These are phyloP conservation scores for Trametes cingulata DNA, from an alignment of 768 basidiomycete species.

Conservation along the genomic window DNA sequence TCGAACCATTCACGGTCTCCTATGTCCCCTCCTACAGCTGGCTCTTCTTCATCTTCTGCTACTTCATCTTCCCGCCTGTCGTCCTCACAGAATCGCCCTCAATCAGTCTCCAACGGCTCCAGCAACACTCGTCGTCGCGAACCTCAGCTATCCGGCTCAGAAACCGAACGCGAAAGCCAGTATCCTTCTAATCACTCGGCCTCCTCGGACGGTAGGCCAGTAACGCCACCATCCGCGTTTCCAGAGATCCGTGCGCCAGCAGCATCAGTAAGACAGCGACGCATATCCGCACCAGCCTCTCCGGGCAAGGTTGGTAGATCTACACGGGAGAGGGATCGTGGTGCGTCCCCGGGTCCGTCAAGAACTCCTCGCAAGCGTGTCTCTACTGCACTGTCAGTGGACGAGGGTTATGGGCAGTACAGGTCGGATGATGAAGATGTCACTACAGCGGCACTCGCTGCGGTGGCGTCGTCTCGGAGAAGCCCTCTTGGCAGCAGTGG, in stretches of 20 bases:
- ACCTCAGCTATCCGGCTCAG: constrained; percentile 63
- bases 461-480: constrained; percentile 56
- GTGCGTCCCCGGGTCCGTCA: constrained; percentile 42
- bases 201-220: constrained; percentile 42
- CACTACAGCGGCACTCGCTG: constrained; percentile 58
- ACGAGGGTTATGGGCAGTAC: constrained; percentile 21
- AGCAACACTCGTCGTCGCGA: constrained; percentile 25
- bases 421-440: constrained; percentile 41
- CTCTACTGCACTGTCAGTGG: constrained; percentile 37
- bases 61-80: constrained; percentile 33
- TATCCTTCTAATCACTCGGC: constrained; percentile 28
- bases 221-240: constrained; percentile 35
- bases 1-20: constrained; percentile 39
- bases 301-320: constrained; percentile 35
- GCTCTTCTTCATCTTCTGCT: constrained; percentile 36
- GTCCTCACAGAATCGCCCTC: constrained; percentile 25
- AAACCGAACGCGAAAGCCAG: constrained; percentile 73
- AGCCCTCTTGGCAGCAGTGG: constrained; percentile 44
- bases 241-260: constrained; percentile 24
- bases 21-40: constrained; percentile 33
- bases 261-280: constrained; percentile 40
- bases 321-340: constrained; percentile 26
- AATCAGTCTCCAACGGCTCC: constrained; percentile 34
- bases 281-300: constrained; percentile 50
- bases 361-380: constrained; percentile 45